Evolutionary conservation across 352 stramenopile genomes (phyloP), one percentile per base, ranked within the genome.

Genomic region (Lagenidium sp.): DNA sequence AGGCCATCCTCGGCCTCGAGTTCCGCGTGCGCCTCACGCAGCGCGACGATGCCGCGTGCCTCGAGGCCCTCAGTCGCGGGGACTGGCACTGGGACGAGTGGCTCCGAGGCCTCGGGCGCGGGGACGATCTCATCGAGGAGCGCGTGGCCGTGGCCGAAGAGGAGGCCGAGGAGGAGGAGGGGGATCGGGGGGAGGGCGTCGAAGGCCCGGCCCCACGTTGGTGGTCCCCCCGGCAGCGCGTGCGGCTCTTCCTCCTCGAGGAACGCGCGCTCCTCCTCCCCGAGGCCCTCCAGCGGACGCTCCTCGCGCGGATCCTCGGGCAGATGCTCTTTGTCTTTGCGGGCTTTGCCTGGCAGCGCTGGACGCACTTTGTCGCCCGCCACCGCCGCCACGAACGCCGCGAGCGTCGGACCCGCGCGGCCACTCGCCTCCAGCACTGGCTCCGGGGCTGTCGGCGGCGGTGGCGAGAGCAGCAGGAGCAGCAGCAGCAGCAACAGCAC

Each of bases 241-340:
- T 84, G 24, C 69, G 72, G 20, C 71, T 67, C 36, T 77, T 83
- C 34, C 49, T 81, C 21, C n/a, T 83, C 20, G 53, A 75, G 2
- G 58, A 74, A 16, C 41, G 45, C 21, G 61, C 64, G 3, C 42
- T 90, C 25, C 35, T 68, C 7, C 63, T 73, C 8, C 77, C 69
- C 0, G 60, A 69, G 12, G 37, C 40, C 1, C 53, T 82, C 7
- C 57, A 64, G 29, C 49, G 39, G 19, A 45, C 55, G 5, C 71
- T 75, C 42, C 49, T 90, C 39, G 44, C 30, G 8, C 16, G 41
- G 19, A 71, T 87, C 50, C 36, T 90, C 18, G 20, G 57, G n/a
- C 74, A 82, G 31, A 56, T 90, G 38, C 55, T 90, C 12, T 67
- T 71, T 23, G 51, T 85, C 11, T 82, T 76, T 40, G 49, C 67